Percentiles rank a stretch among this genome's conserved stretches.
Evolutionary conservation across 2,329 filamentous ascomycete genomes (phyloP).

Genomic region (Ramichloridium luteum): DNA sequence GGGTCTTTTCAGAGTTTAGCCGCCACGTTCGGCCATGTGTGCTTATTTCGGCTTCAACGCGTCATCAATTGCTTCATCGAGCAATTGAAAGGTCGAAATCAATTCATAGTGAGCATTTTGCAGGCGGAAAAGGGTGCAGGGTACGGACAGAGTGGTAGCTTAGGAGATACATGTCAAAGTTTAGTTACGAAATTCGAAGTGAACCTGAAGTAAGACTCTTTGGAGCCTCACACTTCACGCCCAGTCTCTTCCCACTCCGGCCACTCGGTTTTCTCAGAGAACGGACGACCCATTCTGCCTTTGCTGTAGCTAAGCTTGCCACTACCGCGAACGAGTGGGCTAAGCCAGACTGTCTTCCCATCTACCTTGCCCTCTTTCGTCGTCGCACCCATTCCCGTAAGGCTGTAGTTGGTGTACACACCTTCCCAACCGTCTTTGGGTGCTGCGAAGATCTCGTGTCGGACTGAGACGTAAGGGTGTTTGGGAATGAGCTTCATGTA

Average conservation of each 20-base stretch:
- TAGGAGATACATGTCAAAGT: no score
- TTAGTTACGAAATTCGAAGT: no score
- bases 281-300: slow-evolving; percentile 10
- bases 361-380: slow-evolving; percentile 6
- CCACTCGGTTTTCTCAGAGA: slow-evolving; percentile 2
- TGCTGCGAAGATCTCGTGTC: slow-evolving; percentile 9
- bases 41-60: no score
- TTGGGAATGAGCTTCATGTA: slow-evolving; percentile 3
- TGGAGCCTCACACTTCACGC: no score
- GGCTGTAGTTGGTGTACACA: slow-evolving; percentile 10
- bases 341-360: slow-evolving; percentile 8
- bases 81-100: no score
- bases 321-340: slow-evolving; percentile 7
- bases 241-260: neutral
- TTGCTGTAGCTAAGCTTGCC: slow-evolving; percentile 9
- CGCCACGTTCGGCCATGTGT: no score
- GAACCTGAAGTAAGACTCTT: no score
- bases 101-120: no score
- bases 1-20: no score
- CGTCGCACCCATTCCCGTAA: slow-evolving; percentile 9
- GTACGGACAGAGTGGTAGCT: no score
- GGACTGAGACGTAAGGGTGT: slow-evolving; percentile 7
- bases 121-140: no score
- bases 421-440: slow-evolving; percentile 9
- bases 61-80: no score